phyloP scores from a whole-genome alignment of 768 basidiomycete genomes.

The Tylopilus rubrobrunneus region DNA sequence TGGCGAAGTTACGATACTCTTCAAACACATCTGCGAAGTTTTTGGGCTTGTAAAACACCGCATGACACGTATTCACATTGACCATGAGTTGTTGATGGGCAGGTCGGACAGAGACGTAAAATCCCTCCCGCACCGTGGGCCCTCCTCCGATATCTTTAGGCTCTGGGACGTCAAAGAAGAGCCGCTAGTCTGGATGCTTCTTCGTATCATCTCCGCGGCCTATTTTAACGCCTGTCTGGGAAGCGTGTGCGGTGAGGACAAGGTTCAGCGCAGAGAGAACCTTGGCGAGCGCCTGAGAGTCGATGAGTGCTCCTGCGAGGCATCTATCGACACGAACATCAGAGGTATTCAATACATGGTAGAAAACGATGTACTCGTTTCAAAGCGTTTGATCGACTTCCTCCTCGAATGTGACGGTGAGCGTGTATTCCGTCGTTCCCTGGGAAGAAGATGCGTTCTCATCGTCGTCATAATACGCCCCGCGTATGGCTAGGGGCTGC shows the following conservation, averaged over 20 bases:
- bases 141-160: slow-evolving; percentile 44
- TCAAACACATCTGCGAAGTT: slow-evolving; percentile 41
- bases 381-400: slow-evolving; percentile 30
- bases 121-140: slow-evolving; percentile 53
- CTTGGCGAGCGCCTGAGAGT: slow-evolving; percentile 52
- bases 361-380: background rate
- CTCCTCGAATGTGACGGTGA: slow-evolving; percentile 38
- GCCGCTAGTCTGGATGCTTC: slow-evolving; percentile 32
- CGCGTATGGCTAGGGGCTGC: slow-evolving; percentile 37
- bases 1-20: slow-evolving; percentile 41
- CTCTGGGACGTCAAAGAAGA: slow-evolving; percentile 36
- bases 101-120: slow-evolving; percentile 38
- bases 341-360: slow-evolving; percentile 26
- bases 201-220: slow-evolving; percentile 40
- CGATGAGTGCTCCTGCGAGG: slow-evolving; percentile 50
- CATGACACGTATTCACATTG: slow-evolving; percentile 50
- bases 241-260: slow-evolving; percentile 41
- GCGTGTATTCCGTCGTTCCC: slow-evolving; percentile 32
- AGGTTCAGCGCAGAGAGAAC: slow-evolving; percentile 47
- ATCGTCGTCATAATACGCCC: slow-evolving; percentile 38
- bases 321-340: slow-evolving; percentile 39
- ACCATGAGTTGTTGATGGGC: slow-evolving; percentile 47
- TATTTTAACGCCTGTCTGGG: slow-evolving; percentile 39
- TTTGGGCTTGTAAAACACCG: slow-evolving; percentile 42
- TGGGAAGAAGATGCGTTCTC: slow-evolving; percentile 21